Base-by-base conservation (phyloP, 768 basidiomycete genomes). In the Boletus sp. region DNA sequence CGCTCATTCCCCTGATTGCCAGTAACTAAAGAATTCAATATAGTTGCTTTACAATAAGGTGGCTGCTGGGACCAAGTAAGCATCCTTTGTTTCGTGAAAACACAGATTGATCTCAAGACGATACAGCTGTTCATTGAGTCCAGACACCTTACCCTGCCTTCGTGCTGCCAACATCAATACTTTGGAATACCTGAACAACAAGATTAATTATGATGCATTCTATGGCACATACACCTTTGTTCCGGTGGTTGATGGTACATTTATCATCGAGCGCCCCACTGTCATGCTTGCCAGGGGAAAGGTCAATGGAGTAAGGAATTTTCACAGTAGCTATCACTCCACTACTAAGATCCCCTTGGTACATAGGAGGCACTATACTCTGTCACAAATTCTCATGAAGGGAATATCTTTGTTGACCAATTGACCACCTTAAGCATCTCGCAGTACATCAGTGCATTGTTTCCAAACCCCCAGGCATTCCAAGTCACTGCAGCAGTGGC, bases 211-310 rank as follows among this genome's bases (percentile, higher is more conserved):
- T 0, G 17, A 40, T 21, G 44, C 7, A 11, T 35, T 46, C 38
- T 57, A 50, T 32, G 55, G 55, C 13, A 57, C 47, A 39, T 57
- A 10, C 9, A 10, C 38, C 15, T 57, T 57, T 23, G 56, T 37
- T 45, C 56, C 56, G 0, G 56, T 57, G 33, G 38, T 57, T 3
- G 56, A 57, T 46, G 48, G 38, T 5, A 4, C 21, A 8, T 57
- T 57, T 10, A 41, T 57, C 33, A 13, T 45, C 13, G 54, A 50
- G 27, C 55, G 39, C 14, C 56, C 56, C 3, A 50, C 47, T 7
- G 29, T 51, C 21, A 15, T 34, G 17, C 56, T 57, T 2, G 37
- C 35, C 1, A 7, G 11, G 7, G 55, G 55, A 25, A 39, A 37
- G 29, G 21, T 57, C 2, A 57, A 57, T 9, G 55, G 56, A 17